Percentiles rank a stretch among this genome's conserved stretches.
phyloP scores from a whole-genome alignment of 257 asterid genomes.

The Gentiana straminea region DNA sequence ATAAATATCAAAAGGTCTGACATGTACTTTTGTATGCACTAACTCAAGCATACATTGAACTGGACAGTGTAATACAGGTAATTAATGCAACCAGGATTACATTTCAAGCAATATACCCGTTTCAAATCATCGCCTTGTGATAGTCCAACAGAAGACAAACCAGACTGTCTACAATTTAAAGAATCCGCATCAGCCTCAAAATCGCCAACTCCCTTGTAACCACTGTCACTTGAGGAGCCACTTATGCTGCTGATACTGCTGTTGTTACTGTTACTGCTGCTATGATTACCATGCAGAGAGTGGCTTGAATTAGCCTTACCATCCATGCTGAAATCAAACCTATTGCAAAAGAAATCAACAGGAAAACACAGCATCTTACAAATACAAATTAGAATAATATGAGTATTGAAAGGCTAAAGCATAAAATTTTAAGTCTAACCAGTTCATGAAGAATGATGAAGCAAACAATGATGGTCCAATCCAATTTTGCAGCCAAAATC shows the following conservation, averaged over 20 bases:
- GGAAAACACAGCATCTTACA: too few species aligned
- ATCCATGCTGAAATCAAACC: slow-evolving; percentile 47
- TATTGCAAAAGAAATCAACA: slow-evolving; percentile 14
- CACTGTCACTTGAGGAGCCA: slow-evolving; percentile 90
- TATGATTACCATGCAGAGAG: slow-evolving; percentile 58
- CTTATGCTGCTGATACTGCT: slow-evolving; percentile 84
- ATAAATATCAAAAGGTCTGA: background rate
- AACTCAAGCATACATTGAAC: background rate
- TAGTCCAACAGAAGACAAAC: slow-evolving; percentile 67
- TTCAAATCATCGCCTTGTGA: slow-evolving; percentile 51
- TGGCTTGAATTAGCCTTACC: slow-evolving; percentile 52
- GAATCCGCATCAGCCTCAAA: slow-evolving; percentile 99
- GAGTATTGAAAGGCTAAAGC: slow-evolving; percentile 1
- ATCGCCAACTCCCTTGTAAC: slow-evolving; percentile 64
- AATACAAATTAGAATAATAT: slow-evolving; percentile 3
- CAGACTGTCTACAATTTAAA: slow-evolving; percentile 72
- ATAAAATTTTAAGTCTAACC: slow-evolving; percentile 43
- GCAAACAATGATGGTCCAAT: slow-evolving; percentile 79
- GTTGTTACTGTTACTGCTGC: slow-evolving; percentile 85
- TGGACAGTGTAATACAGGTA: background rate
- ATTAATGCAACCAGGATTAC: slow-evolving; percentile 1
- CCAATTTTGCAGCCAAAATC: slow-evolving; percentile 99
- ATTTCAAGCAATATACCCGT: slow-evolving; percentile 27
- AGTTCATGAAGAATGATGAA: slow-evolving; percentile 66
- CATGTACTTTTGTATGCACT: background rate